Base-by-base conservation (phyloP, 345 rosid species). In the Eucalyptus coolabah region DNA sequence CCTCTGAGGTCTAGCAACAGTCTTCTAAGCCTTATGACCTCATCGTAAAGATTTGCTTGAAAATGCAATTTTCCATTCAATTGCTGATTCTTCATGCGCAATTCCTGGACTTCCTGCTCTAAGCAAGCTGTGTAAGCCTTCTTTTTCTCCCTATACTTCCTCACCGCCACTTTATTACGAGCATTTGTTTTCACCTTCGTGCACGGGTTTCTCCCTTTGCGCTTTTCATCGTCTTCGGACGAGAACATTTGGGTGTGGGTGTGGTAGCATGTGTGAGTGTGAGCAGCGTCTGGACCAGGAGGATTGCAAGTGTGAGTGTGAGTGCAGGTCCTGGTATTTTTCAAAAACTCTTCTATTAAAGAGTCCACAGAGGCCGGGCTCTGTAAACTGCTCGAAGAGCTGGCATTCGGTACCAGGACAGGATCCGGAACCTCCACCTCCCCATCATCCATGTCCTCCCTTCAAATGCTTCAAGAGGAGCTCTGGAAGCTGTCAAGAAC, bases 301-400 rank as follows among this genome's bases (percentile, higher is more conserved):
- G 95, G 97, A 85, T 94, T 95, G 91, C 99, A 96, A 50, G 97
- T 94, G 91, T 97, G 99, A 34, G 96, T 95, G 92, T 96, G 98
- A 49, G 94, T 94, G 88, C 98, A 96, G 24, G 95, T 93, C 90
- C 88, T 92, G 14, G 93, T 88, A 90, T 89, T 92, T 90, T 90
- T 94, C 90, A 88, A 69, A 44, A 92, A 65, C 59, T 94, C 93
- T 37, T 93, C 96, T 13, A 94, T 90, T 86, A 89, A 89, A 21
- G 90, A 91, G 88, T 92, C 93, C 42, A 82, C 81, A 10, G 92
- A 93, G 44, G 86, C 88, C 16, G 92, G 50, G 88, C 92, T 83
- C 69, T 85, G 92, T 50, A 91, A 87, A 90, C 89, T 88, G 90
- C 72, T n/a, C 2, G 94, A 92, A 1, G 91, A 88, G 83, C 82